Evolutionary conservation across 108 stramenopile species (phyloP).

Genomic region (Asterionellopsis glacialis): DNA sequence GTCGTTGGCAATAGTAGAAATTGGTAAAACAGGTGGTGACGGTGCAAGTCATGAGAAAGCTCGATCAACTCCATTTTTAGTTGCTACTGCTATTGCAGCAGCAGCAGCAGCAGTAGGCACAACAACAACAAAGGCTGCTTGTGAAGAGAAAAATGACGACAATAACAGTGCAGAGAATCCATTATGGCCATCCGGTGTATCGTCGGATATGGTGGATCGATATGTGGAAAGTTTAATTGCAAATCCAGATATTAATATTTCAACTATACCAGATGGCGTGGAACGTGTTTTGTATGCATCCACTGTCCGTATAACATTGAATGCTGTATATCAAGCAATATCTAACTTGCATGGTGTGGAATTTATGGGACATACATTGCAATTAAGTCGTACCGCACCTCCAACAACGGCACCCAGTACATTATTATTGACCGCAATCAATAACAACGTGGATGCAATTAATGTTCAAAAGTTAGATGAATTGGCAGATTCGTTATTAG

Average conservation of each 20-base stretch:
- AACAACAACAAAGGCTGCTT: too few species aligned
- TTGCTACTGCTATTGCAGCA: too few species aligned
- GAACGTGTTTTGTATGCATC: constrained; percentile 8
- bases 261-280: constrained; percentile 6
- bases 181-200: constrained; percentile 7
- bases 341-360: constrained; percentile 2
- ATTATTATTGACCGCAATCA: background rate
- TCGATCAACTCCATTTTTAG: too few species aligned
- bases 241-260: constrained; percentile 10
- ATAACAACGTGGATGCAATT: constrained; percentile 3
- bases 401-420: background rate
- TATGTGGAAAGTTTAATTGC: background rate
- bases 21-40: too few species aligned
- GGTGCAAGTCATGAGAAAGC: too few species aligned
- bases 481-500: constrained; percentile 28
- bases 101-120: too few species aligned
- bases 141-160: too few species aligned
- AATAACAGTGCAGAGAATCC: too few species aligned
- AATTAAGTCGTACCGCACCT: background rate
- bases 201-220: background rate
- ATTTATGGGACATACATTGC: background rate
- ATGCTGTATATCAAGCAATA: constrained; percentile 10
- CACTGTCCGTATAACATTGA: constrained; percentile 15
- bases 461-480: constrained; percentile 23
- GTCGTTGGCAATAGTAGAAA: too few species aligned